These are phyloP conservation scores for Neopestalotiopsis rosae DNA, from an alignment of 2,329 filamentous ascomycete genomes.

Conservation along the genomic window DNA sequence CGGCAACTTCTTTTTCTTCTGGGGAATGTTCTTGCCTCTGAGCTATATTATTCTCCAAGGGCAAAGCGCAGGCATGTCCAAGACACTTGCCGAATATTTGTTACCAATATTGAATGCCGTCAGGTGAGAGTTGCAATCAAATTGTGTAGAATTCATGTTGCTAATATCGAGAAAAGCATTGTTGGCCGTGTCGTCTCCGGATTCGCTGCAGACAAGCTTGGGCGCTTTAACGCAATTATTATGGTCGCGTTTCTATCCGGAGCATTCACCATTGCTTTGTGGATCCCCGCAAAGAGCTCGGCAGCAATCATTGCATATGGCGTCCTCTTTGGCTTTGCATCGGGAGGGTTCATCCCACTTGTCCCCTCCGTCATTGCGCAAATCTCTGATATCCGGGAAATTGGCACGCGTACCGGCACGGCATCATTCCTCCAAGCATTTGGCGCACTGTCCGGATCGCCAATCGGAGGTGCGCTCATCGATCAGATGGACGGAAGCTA, in stretches of 20 bases:
- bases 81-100: conserved; percentile 54
- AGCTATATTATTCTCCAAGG: conserved; percentile 55
- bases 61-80: conserved; percentile 51
- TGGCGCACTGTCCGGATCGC: conserved; percentile 59
- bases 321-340: conserved; percentile 41
- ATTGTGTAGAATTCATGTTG: neutral
- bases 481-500: conserved; percentile 56
- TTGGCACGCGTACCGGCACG: conserved; percentile 44
- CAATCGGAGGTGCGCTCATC: conserved; percentile 60
- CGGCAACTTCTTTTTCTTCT: conserved; percentile 60
- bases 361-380: conserved; percentile 44
- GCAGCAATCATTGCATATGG: conserved; percentile 36
- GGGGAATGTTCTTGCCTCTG: conserved; percentile 60
- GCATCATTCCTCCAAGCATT: conserved; percentile 36
- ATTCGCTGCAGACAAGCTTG: conserved; percentile 30
- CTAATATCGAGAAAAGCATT: conserved; percentile 19
- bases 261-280: conserved; percentile 41
- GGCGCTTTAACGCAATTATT: conserved; percentile 41
- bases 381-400: conserved; percentile 58
- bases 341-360: conserved; percentile 39
- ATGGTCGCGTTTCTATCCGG: conserved; percentile 46
- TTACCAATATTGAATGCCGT: conserved; percentile 58
- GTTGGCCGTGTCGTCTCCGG: conserved; percentile 31
- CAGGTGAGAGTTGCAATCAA: conserved; percentile 25
- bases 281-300: conserved; percentile 37